Percentiles rank a stretch among this genome's conserved stretches.
These are phyloP conservation scores for Mangifera indica DNA, from an alignment of 345 rosid genomes.

Conservation along the genomic window DNA sequence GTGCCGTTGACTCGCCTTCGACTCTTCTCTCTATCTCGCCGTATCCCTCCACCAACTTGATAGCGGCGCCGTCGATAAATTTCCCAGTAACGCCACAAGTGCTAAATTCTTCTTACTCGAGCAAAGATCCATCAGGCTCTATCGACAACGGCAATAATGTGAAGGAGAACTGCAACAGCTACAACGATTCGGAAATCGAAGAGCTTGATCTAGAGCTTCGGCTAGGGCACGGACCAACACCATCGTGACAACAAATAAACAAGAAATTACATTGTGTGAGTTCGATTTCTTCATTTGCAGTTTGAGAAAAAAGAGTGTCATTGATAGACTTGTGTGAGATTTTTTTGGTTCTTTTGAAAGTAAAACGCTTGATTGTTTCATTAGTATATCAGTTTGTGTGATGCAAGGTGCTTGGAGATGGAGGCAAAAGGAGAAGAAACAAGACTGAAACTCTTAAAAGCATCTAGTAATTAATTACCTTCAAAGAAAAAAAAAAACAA, in stretches of 20 bases:
- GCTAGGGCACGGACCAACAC: slow-evolving; percentile 51
- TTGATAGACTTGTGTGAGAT: slow-evolving; percentile 13
- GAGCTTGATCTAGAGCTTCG: slow-evolving; percentile 93
- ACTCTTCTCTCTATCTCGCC: slow-evolving; percentile 50
- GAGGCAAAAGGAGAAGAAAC: not conserved
- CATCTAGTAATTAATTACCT: slow-evolving; percentile 18
- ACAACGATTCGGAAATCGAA: slow-evolving; percentile 41
- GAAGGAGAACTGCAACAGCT: slow-evolving; percentile 22
- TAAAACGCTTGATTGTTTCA: slow-evolving; percentile 14
- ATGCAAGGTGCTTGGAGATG: slow-evolving; percentile 5
- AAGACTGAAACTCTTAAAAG: not conserved
- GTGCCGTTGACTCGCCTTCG: slow-evolving; percentile 42
- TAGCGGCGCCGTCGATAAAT: slow-evolving; percentile 25
- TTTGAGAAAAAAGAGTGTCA: slow-evolving; percentile 7
- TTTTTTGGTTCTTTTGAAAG: slow-evolving; percentile 1
- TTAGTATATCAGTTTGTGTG: not conserved
- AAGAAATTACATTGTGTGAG: slow-evolving; percentile 21
- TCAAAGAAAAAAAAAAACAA: not conserved
- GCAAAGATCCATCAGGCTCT: slow-evolving; percentile 25
- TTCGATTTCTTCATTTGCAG: slow-evolving; percentile 16
- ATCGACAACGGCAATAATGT: slow-evolving; percentile 24
- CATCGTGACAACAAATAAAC: slow-evolving; percentile 17
- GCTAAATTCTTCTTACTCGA: slow-evolving; percentile 24
- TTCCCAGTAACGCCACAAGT: slow-evolving; percentile 16
- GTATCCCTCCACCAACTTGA: slow-evolving; percentile 25